Evolutionary conservation across 2,329 filamentous ascomycete species (phyloP).

Genomic region (Ramichloridium luteum): DNA sequence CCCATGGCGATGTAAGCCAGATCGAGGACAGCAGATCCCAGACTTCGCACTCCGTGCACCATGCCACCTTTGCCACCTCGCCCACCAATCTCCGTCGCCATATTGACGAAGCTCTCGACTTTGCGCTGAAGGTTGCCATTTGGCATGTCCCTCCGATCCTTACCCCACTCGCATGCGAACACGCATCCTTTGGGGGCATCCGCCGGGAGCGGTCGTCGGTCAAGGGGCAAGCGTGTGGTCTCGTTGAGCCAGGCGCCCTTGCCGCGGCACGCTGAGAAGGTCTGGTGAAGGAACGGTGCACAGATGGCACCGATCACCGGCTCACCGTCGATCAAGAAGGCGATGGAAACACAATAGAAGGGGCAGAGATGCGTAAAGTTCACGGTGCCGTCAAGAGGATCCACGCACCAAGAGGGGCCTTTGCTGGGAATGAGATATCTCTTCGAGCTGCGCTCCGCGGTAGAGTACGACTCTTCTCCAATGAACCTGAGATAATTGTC

Average conservation of each 20-base stretch:
- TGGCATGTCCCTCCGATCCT: slow-evolving; percentile 54
- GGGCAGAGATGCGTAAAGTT: slow-evolving; percentile 73
- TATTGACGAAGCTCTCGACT: slow-evolving; percentile 61
- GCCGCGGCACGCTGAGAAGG: slow-evolving; percentile 54
- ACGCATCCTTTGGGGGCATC: slow-evolving; percentile 57
- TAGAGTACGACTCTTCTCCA: slow-evolving; percentile 65
- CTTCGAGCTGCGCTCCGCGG: slow-evolving; percentile 51
- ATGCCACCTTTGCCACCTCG: slow-evolving; percentile 58
- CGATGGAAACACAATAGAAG: slow-evolving; percentile 72
- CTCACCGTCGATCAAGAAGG: slow-evolving; percentile 46
- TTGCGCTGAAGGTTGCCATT: slow-evolving; percentile 61
- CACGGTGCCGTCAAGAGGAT: slow-evolving; percentile 67
- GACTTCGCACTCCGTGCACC: slow-evolving; percentile 63
- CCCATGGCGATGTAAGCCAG: slow-evolving; percentile 65
- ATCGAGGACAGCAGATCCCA: slow-evolving; percentile 63
- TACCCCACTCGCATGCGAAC: slow-evolving; percentile 69
- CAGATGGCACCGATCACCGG: slow-evolving; percentile 61
- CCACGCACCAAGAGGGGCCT: slow-evolving; percentile 59
- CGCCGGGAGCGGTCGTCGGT: slow-evolving; percentile 49
- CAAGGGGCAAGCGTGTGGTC: slow-evolving; percentile 49
- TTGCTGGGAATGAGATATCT: slow-evolving; percentile 51
- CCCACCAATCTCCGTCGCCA: slow-evolving; percentile 55
- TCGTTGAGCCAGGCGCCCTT: slow-evolving; percentile 59
- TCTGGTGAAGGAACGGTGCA: slow-evolving; percentile 51
- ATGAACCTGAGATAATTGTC: slow-evolving; percentile 46